These are phyloP conservation scores for Aureobasidium lini DNA, from an alignment of 2,329 filamentous ascomycete genomes.

Conservation along the genomic window DNA sequence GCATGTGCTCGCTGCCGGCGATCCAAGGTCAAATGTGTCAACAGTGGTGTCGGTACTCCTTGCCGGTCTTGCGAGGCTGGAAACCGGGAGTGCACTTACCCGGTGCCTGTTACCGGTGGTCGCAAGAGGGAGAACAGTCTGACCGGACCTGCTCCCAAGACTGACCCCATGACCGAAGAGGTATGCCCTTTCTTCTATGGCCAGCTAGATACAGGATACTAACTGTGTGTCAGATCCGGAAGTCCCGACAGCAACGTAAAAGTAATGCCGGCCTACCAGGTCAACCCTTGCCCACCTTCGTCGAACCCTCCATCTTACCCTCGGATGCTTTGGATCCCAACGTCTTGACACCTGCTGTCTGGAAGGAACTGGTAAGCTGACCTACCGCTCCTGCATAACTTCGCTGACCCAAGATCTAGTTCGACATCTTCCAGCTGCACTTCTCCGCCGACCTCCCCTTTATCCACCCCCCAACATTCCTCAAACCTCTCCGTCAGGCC, in stretches of 20 bases:
- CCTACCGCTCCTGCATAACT: neutral
- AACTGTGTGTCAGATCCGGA: neutral
- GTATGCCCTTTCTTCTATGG: neutral
- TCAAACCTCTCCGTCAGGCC: slow-evolving; percentile 37
- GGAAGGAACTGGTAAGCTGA: slow-evolving; percentile 51
- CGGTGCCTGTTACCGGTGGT: slow-evolving; percentile 41
- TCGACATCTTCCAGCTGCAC: slow-evolving; percentile 62
- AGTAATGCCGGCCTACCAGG: slow-evolving; percentile 13
- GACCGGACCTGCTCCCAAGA: slow-evolving; percentile 2
- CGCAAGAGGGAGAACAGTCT: slow-evolving; percentile 15
- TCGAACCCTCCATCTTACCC: neutral
- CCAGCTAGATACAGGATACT: neutral
- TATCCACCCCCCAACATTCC: slow-evolving; percentile 57
- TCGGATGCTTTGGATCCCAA: slow-evolving; percentile 53
- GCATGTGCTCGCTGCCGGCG: slow-evolving; percentile 68
- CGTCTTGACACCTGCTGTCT: slow-evolving; percentile 57
- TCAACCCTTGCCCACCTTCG: slow-evolving; percentile 1
- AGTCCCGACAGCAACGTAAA: slow-evolving; percentile 11
- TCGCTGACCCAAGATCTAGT: slow-evolving; percentile 29
- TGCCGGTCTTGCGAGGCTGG: slow-evolving; percentile 69
- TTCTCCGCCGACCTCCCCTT: slow-evolving; percentile 68
- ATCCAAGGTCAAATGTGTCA: slow-evolving; percentile 84
- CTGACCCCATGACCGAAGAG: slow-evolving; percentile 3
- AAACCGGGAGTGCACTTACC: slow-evolving; percentile 66
- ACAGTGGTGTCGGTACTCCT: slow-evolving; percentile 61